Evolutionary conservation across 768 basidiomycete genomes (phyloP), one percentile per base, ranked within the genome.

Genomic region (Boletus pseudo-olivaceus): DNA sequence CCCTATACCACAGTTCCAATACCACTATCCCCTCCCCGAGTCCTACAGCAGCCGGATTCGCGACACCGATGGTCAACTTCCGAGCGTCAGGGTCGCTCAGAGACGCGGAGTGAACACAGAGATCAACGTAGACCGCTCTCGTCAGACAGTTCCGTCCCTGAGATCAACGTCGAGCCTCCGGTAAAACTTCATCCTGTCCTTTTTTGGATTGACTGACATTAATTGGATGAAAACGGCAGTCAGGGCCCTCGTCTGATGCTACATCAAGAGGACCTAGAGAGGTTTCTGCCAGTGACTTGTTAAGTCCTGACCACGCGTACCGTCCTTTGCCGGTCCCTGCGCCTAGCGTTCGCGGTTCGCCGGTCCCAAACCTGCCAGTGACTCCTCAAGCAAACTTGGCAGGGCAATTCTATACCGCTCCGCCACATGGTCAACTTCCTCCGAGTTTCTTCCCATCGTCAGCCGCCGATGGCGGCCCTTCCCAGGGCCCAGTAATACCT

Each of bases 71-170:
- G 67, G 38, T 29, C 50, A 15, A 10, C 54, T 11, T 62, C 61
- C 38, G 68, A 67, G 23, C 68, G 58, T 59, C 66, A 70, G 53
- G 62, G 62, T 47, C 62, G 64, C 30, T 30, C 56, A 42, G 51
- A 64, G 30, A 42, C 49, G 47, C 62, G 62, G 50, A 51, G 52
- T 40, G 55, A 53, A 23, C 48, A 54, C 41, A 58, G 44, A 26
- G 56, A 67, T 49, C 60, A 60, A 33, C 70, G 58, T 19, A 53
- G 67, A 56, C 58, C 54, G 0, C 45, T 62, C 15, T 70, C 70
- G 26, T 72, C 70, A 32, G 69, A 72, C 40, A 72, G 69, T 30
- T 70, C 69, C 44, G 64, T 70, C 49, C 69, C 69, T 59, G 69
- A 72, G 46, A 70, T 70, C 55, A 67, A 38, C 27, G 45, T 70